These are phyloP conservation scores for Fusarium chlamydosporum DNA, from an alignment of 2,329 filamentous ascomycete species.

Conservation along the genomic window DNA sequence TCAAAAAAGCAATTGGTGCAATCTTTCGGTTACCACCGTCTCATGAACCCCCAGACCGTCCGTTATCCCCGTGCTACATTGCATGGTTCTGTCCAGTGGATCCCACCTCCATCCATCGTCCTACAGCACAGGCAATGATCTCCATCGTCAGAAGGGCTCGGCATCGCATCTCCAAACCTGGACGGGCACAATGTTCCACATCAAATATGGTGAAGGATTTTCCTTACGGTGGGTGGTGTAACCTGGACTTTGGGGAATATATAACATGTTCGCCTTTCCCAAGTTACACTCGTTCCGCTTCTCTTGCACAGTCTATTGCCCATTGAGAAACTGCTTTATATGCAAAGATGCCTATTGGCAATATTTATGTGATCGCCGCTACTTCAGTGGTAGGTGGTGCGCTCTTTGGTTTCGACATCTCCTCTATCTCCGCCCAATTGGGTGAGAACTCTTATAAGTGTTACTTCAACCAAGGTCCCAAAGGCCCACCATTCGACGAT, in stretches of 20 bases:
- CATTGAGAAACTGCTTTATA: background rate
- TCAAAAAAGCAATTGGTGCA: constrained; percentile 6
- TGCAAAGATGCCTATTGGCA: constrained; percentile 42
- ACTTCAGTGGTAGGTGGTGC: constrained; percentile 46
- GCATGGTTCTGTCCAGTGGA: constrained; percentile 13
- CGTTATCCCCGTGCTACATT: constrained; percentile 18
- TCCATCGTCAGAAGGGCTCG: constrained; percentile 35
- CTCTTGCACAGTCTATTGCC: background rate
- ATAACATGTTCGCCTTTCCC: constrained; percentile 13
- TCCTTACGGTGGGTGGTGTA: background rate
- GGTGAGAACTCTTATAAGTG: constrained; percentile 57
- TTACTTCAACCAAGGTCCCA: constrained; percentile 57
- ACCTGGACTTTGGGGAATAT: constrained; percentile 15
- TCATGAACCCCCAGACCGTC: constrained; percentile 29
- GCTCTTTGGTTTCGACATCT: constrained; percentile 49
- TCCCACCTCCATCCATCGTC: background rate
- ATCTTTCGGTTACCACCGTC: constrained; percentile 8
- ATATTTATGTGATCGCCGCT: constrained; percentile 48
- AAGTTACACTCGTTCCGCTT: background rate
- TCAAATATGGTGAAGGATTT: constrained; percentile 7
- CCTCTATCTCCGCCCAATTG: constrained; percentile 46
- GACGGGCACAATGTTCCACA: constrained; percentile 9
- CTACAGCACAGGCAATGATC: constrained; percentile 24
- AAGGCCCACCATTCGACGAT: constrained; percentile 52
- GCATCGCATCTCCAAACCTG: background rate